Conservation (phyloP, 2,329 filamentous ascomycete species). For the Arachnomyces sp. region DNA sequence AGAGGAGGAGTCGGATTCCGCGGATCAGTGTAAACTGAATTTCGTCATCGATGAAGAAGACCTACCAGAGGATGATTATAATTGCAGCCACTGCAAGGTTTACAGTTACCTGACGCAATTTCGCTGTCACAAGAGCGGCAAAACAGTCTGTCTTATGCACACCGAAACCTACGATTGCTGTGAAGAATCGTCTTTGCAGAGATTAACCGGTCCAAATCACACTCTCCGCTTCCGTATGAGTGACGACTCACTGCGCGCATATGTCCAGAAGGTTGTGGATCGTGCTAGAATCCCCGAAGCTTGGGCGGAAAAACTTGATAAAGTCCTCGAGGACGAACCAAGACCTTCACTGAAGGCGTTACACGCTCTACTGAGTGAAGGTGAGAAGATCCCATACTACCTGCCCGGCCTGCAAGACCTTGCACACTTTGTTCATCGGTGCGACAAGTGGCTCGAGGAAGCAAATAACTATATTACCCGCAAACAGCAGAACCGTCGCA, state of each 20-base stretch:
- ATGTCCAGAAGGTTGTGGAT: slow-evolving; percentile 70
- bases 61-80: slow-evolving; percentile 83
- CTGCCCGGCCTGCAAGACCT: slow-evolving; percentile 74
- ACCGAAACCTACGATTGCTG: slow-evolving; percentile 77
- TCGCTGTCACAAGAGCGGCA: slow-evolving; percentile 71
- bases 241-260: slow-evolving; percentile 57
- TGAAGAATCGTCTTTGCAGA: slow-evolving; percentile 55
- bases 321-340: slow-evolving; percentile 71
- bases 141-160: slow-evolving; percentile 73
- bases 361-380: slow-evolving; percentile 76
- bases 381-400: slow-evolving; percentile 90
- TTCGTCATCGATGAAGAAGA: slow-evolving; percentile 63
- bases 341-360: slow-evolving; percentile 79
- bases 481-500: slow-evolving; percentile 94
- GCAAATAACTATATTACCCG: slow-evolving; percentile 92
- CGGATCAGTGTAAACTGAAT: slow-evolving; percentile 47
- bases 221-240: slow-evolving; percentile 68
- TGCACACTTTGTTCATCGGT: slow-evolving; percentile 84
- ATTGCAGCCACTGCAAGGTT: slow-evolving; percentile 84
- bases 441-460: slow-evolving; percentile 97
- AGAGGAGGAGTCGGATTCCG: slow-evolving; percentile 37
- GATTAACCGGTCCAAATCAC: slow-evolving; percentile 63
- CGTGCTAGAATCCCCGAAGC: slow-evolving; percentile 76
- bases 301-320: slow-evolving; percentile 87
- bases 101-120: slow-evolving; percentile 89